Percentiles rank a stretch among this genome's conserved stretches.
phyloP scores from a whole-genome alignment of 2,329 filamentous ascomycete species.

The Pseudogymnoascus sp. region DNA sequence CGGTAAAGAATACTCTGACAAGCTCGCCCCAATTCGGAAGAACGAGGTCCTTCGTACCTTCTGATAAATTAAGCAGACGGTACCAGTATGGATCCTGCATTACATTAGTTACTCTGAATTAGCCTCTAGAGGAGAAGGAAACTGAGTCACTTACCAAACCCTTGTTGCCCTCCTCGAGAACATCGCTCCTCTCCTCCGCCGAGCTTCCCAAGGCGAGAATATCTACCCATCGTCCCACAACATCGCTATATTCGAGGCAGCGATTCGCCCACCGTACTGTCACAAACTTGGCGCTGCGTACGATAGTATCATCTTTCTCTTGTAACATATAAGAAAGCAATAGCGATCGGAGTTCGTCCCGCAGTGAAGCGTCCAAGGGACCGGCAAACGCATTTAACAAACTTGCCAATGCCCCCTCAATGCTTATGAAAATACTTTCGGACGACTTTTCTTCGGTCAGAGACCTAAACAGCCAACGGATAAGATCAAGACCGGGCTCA shows the following conservation, averaged over 20 bases:
- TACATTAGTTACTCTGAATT: neutral
- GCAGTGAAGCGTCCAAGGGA: constrained; percentile 31
- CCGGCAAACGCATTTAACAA: constrained; percentile 52
- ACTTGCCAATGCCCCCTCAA: constrained; percentile 80
- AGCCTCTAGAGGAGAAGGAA: constrained; percentile 18
- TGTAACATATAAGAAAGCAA: constrained; percentile 62
- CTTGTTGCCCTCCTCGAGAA: constrained; percentile 81
- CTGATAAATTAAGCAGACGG: constrained; percentile 48
- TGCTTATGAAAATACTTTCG: constrained; percentile 70
- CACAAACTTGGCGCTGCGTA: constrained; percentile 72
- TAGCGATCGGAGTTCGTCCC: constrained; percentile 36
- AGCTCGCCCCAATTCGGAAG: constrained; percentile 47
- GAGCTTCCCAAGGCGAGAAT: constrained; percentile 68
- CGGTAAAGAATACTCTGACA: constrained; percentile 42
- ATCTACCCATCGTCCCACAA: constrained; percentile 79
- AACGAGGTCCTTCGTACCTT: constrained; percentile 34
- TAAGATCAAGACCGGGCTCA: constrained; percentile 43
- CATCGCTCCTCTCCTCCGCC: constrained; percentile 65
- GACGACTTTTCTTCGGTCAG: constrained; percentile 70
- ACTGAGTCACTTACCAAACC: constrained; percentile 63
- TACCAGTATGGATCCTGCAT: constrained; percentile 56
- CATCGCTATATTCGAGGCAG: constrained; percentile 71
- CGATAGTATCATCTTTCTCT: constrained; percentile 40
- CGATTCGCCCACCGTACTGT: constrained; percentile 85
- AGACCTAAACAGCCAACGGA: constrained; percentile 75